Evolutionary conservation across 176 grass and related monocot species (phyloP), one percentile per base, ranked within the genome.

Genomic region (Chrysopogon serrulatus): DNA sequence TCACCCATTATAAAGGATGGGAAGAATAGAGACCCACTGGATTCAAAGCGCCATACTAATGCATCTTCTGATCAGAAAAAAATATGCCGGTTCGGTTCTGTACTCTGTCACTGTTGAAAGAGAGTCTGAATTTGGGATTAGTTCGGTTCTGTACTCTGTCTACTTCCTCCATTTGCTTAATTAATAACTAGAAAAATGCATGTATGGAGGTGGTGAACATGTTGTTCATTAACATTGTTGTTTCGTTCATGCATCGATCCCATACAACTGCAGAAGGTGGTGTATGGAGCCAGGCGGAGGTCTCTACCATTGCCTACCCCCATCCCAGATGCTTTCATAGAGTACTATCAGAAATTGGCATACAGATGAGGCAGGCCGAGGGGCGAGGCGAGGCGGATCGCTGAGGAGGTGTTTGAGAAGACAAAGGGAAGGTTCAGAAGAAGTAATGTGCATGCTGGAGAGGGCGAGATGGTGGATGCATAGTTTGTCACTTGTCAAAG

Each of bases 261-360:
- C n/a, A n/a, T 49, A 23, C 3, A 34, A 49, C 26, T 67, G 30
- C 78, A 80, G 63, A 80, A 80, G 8, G 63, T 80, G 63, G 78
- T 80, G 64, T 80, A 68, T 35, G 78, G 78, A 27, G 63, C 64
- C 32, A 68, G 64, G 33, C 78, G 4, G 64, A 80, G 43, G 32
- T 68, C 2, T 64, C 78, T 15, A 6, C n/a, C 13, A 64, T 45
- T 5, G 44, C 44, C n/a, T 21, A 6, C 1, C 78, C 9, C n/a
- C n/a, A n/a, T 51, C 43, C 78, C 78, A 10, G 63, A 68, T 3
- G 44, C 7, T 3, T 80, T 80, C 8, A 34, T 6, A 0, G 78
- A 80, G 43, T 80, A 68, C 78, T 80, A 80, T 6, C 23, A n/a
- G 78, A 68, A 80, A 53, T 68, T 32, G 64, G 78, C 64, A 8